Evolutionary conservation across 257 asterid species (phyloP), one percentile per base, ranked within the genome.

Genomic region (Solanum dulcamara): DNA sequence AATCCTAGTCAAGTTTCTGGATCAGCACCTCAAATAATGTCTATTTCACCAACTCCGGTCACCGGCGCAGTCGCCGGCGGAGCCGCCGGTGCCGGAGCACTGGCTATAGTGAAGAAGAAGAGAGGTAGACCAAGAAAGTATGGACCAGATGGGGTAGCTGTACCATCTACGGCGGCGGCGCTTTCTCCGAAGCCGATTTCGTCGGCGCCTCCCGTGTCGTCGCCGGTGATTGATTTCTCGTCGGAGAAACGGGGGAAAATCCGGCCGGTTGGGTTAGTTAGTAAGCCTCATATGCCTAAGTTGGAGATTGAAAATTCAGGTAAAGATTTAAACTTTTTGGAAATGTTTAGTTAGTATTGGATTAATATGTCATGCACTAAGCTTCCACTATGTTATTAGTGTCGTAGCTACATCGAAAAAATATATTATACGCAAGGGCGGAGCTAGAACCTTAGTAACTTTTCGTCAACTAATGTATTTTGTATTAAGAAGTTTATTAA

Each of bases 51-150:
- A 13, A 80, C 88, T 70, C 93, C 92, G 89, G 28, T 77, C 30
- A 44, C 81, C 44, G 86, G 80, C 0, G 85, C 88, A 57, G 92
- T 86, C 60, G 87, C 40, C 37, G 84, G 53, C 28, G 85, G 79
- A 40, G 35, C 46, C 35, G 8, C 85, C 80, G 60, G 81, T 50
- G 24, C 86, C 15, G 79, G 50, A 22, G 57, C 35, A 18, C 22
- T 66, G 74, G 24, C 74, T 3, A 15, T 66, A 62, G 77, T 75
- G 88, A 96, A 92, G 93, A 96, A 94, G 90, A 96, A 93, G 85
- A 93, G 99, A 87, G 99, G 99, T 51, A 89, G 99, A 81, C 99
- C 99, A 1, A 91, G 98, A 64, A 96, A 94, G 89, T 96, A 96
- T 68, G 98, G 91, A 24, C 96, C 97, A 0, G 98, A 93, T 90